These are phyloP conservation scores for Penicillium samsonianum DNA, from an alignment of 495 filamentous ascomycete species.

Conservation along the genomic window DNA sequence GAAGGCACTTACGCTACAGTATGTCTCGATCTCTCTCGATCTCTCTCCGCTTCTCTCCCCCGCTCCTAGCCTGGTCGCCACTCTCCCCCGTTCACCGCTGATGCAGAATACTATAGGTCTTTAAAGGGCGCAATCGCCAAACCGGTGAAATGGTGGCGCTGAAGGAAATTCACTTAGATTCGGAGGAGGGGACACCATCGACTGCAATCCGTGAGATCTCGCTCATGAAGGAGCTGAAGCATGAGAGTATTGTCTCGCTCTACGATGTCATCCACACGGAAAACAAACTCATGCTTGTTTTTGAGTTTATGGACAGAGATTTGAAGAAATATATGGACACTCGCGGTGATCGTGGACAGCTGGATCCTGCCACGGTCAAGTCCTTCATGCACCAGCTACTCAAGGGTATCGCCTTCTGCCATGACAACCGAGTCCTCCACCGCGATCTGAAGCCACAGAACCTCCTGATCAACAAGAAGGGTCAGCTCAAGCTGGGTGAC, in stretches of 20 bases:
- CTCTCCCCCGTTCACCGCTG: slow-evolving; percentile 18
- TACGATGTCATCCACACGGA: slow-evolving; percentile 99
- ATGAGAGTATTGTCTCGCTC: slow-evolving; percentile 95
- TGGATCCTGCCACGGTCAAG: slow-evolving; percentile 87
- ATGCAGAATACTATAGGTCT: slow-evolving; percentile 63
- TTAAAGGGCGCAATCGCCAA: slow-evolving; percentile 96
- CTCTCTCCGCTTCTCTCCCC: slow-evolving; percentile 7
- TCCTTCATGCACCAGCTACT: slow-evolving; percentile 97
- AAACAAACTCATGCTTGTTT: slow-evolving; percentile 99
- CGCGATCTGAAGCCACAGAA: slow-evolving; percentile 97
- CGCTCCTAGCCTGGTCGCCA: slow-evolving; percentile 1
- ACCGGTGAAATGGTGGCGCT: slow-evolving; percentile 94
- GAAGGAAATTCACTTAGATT: slow-evolving; percentile 99
- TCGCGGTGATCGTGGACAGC: slow-evolving; percentile 75
- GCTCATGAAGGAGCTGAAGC: slow-evolving; percentile 98
- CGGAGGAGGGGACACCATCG: slow-evolving; percentile 96
- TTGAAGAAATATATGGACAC: slow-evolving; percentile 99
- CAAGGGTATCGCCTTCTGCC: slow-evolving; percentile 92
- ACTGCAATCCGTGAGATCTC: slow-evolving; percentile 99
- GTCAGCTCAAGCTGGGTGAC: slow-evolving; percentile 89
- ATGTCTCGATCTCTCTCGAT: slow-evolving; percentile 36
- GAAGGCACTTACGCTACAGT: slow-evolving; percentile 99
- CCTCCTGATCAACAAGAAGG: slow-evolving; percentile 89
- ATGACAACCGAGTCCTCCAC: slow-evolving; percentile 92
- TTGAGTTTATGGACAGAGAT: slow-evolving; percentile 97